A percentile compares a stretch with the other conserved stretches of the same genome.
phyloP scores from a whole-genome alignment of 805 yeast species.

The Metschnikowia anglica region DNA sequence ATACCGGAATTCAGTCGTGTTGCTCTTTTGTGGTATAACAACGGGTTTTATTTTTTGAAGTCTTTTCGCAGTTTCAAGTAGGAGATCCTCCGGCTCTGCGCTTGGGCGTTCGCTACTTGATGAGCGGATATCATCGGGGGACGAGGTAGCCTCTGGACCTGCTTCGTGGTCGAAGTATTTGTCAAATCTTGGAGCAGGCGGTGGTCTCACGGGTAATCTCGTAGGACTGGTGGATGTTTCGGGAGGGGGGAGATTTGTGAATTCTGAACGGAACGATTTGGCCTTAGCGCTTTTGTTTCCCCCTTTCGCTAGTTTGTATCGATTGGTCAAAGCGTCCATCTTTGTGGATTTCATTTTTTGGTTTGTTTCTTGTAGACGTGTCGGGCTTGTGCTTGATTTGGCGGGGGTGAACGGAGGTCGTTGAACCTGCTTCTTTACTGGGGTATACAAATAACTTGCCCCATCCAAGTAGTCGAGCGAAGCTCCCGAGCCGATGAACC shows the following conservation, averaged over 20 bases:
- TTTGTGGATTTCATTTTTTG: constrained; percentile 33
- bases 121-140: constrained; percentile 2
- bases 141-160: constrained; percentile 12
- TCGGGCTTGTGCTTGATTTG: constrained; percentile 26
- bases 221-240: background rate
- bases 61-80: constrained; percentile 35
- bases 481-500: constrained; percentile 11
- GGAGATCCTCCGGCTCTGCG: constrained; percentile 3
- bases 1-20: constrained; percentile 25
- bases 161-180: background rate
- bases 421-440: constrained; percentile 30
- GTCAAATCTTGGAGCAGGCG: constrained; percentile 15
- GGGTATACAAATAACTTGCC: constrained; percentile 33
- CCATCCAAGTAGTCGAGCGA: constrained; percentile 13
- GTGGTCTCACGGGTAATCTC: constrained; percentile 8
- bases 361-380: constrained; percentile 41
- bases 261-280: constrained; percentile 1
- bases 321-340: constrained; percentile 34
- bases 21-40: constrained; percentile 33
- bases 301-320: constrained; percentile 26
- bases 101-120: background rate
- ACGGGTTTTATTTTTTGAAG: constrained; percentile 38
- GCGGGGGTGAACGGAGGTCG: constrained; percentile 22
- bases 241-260: constrained; percentile 6
- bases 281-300: background rate